Evolutionary conservation across 257 asterid species (phyloP).

Genomic region (Solanum clarkiae): DNA sequence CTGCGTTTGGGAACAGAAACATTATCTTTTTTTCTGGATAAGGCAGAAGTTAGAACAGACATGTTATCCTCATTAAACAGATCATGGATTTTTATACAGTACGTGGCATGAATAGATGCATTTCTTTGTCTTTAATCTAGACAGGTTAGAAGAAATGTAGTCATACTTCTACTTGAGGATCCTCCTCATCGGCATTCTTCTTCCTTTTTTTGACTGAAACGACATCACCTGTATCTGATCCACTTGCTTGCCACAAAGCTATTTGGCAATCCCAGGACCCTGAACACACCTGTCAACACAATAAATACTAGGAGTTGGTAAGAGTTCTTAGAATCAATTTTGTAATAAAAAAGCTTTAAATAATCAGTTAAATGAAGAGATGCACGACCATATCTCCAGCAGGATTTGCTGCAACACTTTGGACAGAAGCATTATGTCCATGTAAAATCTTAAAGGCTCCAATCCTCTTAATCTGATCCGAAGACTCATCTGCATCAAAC

Average conservation of each 20-base stretch:
- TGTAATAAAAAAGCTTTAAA: not conserved
- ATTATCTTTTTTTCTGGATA: not conserved
- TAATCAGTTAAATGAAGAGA: not conserved
- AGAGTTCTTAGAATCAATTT: not conserved
- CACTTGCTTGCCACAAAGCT: slow-evolving; percentile 57
- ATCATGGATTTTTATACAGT: not conserved
- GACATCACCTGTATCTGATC: slow-evolving; percentile 29
- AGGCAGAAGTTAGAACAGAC: not conserved
- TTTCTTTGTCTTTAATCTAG: not conserved
- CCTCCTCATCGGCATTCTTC: slow-evolving; percentile 34
- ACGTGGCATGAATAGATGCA: not conserved
- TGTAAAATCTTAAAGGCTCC: slow-evolving; percentile 49
- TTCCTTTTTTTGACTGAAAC: slow-evolving; percentile 81
- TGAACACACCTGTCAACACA: slow-evolving; percentile 57
- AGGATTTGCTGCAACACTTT: slow-evolving; percentile 62
- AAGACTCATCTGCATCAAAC: slow-evolving; percentile 47
- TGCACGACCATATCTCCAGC: slow-evolving; percentile 59
- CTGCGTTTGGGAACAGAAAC: not conserved
- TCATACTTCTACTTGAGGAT: slow-evolving; percentile 60
- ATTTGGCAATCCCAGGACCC: slow-evolving; percentile 94
- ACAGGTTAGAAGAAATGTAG: not conserved
- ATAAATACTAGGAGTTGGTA: not conserved
- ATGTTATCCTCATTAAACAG: not conserved
- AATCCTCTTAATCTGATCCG: slow-evolving; percentile 41
- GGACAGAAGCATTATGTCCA: slow-evolving; percentile 85